A percentile compares a stretch with the other conserved stretches of the same genome.
Evolutionary conservation across 140 eudicot species (phyloP).

Genomic region (Anethum foeniculum): DNA sequence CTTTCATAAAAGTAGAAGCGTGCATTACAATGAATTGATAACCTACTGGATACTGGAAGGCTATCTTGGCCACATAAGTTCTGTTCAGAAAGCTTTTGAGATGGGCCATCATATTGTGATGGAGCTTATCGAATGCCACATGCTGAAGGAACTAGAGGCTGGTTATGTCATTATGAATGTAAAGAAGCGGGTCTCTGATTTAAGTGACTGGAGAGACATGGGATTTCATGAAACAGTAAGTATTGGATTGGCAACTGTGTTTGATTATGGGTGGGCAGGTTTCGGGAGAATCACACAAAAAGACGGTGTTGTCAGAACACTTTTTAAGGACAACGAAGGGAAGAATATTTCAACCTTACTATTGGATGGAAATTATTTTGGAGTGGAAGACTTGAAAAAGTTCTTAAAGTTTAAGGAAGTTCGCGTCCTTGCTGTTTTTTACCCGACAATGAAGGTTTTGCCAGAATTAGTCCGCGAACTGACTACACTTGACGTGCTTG

Average conservation of each 20-base stretch:
- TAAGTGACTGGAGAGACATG: conserved; percentile 8
- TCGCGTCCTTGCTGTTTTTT: conserved; percentile 31
- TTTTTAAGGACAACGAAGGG: conserved; percentile 9
- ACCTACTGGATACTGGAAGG: conserved; percentile 65
- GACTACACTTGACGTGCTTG: conserved; percentile 26
- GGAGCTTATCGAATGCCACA: conserved; percentile 40
- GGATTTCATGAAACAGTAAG: conserved; percentile 17
- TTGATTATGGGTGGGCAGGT: conserved; percentile 11
- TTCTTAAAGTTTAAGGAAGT: conserved; percentile 11
- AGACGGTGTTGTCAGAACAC: conserved; percentile 36
- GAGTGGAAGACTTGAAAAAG: not conserved
- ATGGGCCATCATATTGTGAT: conserved; percentile 41
- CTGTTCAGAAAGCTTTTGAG: conserved; percentile 30
- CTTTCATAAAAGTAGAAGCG: conserved; percentile 26
- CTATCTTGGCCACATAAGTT: conserved; percentile 25
- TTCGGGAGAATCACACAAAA: conserved; percentile 27
- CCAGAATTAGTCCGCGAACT: not conserved
- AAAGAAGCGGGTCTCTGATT: not conserved
- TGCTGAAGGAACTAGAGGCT: conserved; percentile 30
- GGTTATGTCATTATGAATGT: conserved; percentile 37
- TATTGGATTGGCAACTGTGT: conserved; percentile 38
- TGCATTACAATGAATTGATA: conserved; percentile 48
- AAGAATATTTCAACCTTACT: conserved; percentile 29
- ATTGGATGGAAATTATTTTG: conserved; percentile 32
- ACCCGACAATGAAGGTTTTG: conserved; percentile 21